Evolutionary conservation across 306 rosid genomes (phyloP).

Genomic region (Trifolium fragiferum): DNA sequence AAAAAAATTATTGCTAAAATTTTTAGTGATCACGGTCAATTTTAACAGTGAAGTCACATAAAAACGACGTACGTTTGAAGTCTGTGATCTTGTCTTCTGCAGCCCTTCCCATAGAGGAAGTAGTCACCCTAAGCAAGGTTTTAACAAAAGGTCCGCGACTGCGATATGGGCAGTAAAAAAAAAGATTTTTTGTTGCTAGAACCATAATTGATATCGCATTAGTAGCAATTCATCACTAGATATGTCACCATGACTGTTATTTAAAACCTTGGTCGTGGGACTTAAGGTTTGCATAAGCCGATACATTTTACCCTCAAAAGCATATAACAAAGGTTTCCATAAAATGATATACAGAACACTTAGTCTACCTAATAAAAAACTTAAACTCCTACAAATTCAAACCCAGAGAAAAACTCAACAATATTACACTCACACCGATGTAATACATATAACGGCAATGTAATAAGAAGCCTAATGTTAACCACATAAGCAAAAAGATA

Average conservation of each 20-base stretch:
- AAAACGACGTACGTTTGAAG: slow-evolving; percentile 8
- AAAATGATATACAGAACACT: not conserved
- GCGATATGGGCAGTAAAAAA: not conserved
- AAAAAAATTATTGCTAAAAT: not conserved
- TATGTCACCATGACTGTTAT: not conserved
- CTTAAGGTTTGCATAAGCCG: not conserved
- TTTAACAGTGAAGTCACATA: slow-evolving; percentile 8
- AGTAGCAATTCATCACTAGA: not conserved
- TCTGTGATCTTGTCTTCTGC: not conserved
- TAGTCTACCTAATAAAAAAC: not conserved
- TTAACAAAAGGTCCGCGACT: not conserved
- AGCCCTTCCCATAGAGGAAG: not conserved
- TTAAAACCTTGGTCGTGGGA: not conserved
- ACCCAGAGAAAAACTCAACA: not conserved
- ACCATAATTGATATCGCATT: not conserved
- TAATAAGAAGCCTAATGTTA: not conserved
- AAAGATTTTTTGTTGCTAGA: not conserved
- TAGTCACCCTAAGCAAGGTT: not conserved
- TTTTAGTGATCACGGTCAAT: not conserved
- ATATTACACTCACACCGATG: not conserved
- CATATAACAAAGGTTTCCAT: not conserved
- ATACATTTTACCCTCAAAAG: not conserved
- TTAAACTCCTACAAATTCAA: not conserved
- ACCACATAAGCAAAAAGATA: not conserved
- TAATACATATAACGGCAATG: slow-evolving; percentile 3